phyloP scores from a whole-genome alignment of 345 rosid species.

The Eucalyptus regnans region DNA sequence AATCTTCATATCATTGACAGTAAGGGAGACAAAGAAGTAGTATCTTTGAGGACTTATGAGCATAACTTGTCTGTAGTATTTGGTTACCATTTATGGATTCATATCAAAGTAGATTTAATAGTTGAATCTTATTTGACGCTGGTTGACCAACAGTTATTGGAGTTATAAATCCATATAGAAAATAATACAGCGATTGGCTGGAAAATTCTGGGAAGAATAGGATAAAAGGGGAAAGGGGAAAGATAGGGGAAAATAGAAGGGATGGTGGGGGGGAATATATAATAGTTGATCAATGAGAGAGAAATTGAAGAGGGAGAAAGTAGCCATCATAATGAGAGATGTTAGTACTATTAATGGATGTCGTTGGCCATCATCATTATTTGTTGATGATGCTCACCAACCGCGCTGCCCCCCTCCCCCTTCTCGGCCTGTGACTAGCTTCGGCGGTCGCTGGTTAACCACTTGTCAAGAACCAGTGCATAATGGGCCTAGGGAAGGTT shows the following conservation, averaged over 20 bases:
- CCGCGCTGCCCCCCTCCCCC: background rate
- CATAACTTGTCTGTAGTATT: background rate
- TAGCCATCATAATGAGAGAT: background rate
- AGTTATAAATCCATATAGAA: background rate
- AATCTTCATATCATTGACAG: background rate
- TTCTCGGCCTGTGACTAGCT: background rate
- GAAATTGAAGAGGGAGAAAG: background rate
- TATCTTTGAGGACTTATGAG: background rate
- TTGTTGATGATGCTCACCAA: background rate
- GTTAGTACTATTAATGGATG: background rate
- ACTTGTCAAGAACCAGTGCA: background rate
- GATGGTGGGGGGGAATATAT: background rate
- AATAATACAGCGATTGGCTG: background rate
- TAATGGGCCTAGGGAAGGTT: background rate
- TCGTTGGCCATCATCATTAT: background rate
- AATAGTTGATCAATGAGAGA: background rate
- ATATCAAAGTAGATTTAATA: background rate
- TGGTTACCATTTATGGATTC: background rate
- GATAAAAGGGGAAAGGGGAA: background rate
- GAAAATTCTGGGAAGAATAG: background rate
- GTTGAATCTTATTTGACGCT: background rate
- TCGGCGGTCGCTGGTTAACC: background rate
- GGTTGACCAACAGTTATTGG: background rate
- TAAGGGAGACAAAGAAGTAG: background rate
- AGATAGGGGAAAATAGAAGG: background rate